phyloP scores from a whole-genome alignment of 2,329 filamentous ascomycete species.

The Corynespora cassiicola region DNA sequence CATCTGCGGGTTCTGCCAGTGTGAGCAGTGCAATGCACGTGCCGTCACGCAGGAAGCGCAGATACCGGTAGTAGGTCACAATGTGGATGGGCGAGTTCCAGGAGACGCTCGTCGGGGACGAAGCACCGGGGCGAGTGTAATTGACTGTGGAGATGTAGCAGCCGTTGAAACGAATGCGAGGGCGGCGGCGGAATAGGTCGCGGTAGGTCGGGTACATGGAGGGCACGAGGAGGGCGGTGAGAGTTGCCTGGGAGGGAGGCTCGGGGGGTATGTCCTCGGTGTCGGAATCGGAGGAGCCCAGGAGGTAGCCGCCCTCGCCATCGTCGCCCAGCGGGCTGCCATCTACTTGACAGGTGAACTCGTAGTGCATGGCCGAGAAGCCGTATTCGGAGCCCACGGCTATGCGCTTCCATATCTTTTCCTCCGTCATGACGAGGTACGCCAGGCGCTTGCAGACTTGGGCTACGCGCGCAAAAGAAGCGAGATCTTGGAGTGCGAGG shows the following conservation, averaged over 20 bases:
- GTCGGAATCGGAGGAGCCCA: conserved; percentile 31
- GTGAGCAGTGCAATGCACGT: conserved; percentile 81
- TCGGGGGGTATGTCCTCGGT: conserved; percentile 12
- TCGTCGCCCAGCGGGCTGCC: conserved; percentile 53
- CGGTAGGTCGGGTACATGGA: conserved; percentile 54
- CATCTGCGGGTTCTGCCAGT: conserved; percentile 81
- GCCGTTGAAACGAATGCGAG: conserved; percentile 90
- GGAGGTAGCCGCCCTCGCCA: conserved; percentile 36
- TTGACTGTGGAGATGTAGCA: conserved; percentile 97
- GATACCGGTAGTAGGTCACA: conserved; percentile 96
- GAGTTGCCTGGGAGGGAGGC: conserved; percentile 19
- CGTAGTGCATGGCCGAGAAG: conserved; percentile 83
- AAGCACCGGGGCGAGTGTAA: conserved; percentile 83
- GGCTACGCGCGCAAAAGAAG: conserved; percentile 75
- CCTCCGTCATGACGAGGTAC: conserved; percentile 82
- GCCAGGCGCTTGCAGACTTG: conserved; percentile 88
- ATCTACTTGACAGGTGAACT: conserved; percentile 68
- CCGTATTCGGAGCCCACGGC: conserved; percentile 76
- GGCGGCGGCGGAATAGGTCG: conserved; percentile 79
- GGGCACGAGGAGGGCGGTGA: conserved; percentile 43
- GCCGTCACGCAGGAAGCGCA: conserved; percentile 93
- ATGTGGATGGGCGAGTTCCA: conserved; percentile 88
- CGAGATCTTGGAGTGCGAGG: conserved; percentile 76
- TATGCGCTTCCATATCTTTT: conserved; percentile 83
- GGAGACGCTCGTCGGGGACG: conserved; percentile 71